Percentiles rank a stretch among this genome's conserved stretches.
Evolutionary conservation across 768 basidiomycete genomes (phyloP).

Genomic region (Tulasnella sp.): DNA sequence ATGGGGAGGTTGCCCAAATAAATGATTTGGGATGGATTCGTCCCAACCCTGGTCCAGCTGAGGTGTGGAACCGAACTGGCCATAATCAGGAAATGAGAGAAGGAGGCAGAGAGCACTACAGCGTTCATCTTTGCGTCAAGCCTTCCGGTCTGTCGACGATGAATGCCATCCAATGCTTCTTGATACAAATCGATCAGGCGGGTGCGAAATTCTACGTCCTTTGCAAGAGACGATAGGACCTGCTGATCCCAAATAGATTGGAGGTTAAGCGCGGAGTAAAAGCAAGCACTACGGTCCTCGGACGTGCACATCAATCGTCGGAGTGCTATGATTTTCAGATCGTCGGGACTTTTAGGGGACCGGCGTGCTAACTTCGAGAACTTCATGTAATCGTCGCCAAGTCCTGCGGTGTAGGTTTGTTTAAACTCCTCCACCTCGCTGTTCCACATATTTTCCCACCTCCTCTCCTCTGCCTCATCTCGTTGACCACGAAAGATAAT

Average conservation of each 20-base stretch:
- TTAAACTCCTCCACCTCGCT: not conserved
- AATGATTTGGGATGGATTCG: not conserved
- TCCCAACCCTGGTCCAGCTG: too few relatives aligned
- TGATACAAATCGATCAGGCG: not conserved
- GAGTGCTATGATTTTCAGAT: not conserved
- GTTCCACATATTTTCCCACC: too few relatives aligned
- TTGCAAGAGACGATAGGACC: not conserved
- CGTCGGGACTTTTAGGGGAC: not conserved
- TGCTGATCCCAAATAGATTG: not conserved
- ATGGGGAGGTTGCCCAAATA: not conserved
- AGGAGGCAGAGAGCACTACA: not conserved
- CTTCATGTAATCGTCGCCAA: not conserved
- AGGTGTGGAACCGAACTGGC: not conserved
- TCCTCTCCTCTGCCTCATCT: too few relatives aligned
- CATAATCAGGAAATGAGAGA: not conserved
- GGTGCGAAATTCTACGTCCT: not conserved
- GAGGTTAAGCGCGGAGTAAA: not conserved
- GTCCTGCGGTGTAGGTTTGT: too few relatives aligned
- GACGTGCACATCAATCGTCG: not conserved
- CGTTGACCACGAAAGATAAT: too few relatives aligned
- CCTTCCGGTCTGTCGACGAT: too few relatives aligned
- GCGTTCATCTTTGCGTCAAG: too few relatives aligned
- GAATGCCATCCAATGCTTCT: not conserved
- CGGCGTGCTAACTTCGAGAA: not conserved
- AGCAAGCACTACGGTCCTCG: not conserved